Base-by-base conservation (phyloP, 1,139 yeast genomes). In the Nadsonia starkeyi-henricii region DNA sequence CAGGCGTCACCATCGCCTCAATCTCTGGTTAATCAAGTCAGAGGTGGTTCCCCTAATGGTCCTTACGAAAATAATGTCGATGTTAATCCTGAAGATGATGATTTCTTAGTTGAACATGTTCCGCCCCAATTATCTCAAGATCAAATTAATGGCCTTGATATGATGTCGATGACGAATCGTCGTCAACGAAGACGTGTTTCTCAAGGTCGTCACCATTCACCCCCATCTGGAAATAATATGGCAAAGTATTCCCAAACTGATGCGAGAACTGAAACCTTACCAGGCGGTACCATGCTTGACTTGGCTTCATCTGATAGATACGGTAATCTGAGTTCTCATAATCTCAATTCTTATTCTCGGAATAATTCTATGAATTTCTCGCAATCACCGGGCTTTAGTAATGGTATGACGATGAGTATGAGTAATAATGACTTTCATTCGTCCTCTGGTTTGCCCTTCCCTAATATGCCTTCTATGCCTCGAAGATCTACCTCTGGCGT, bases 51-150 rank as follows among this genome's bases (percentile, higher is more conserved):
- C 4, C 39, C 39, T 15, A n/a, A n/a, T 13, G 39, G 39, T 8
- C 39, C 39, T 8, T 5, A n/a, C 4, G 39, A n/a, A 4, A 15
- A 8, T 15, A 69, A 58, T 12, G 67, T 55, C 19, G 68, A 58
- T 3, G 65, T 58, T 9, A 68, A 57, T 9, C 66, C 57, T 12
- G 68, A 57, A 12, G 69, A 58, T 9, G 67, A 55, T 2, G 67
- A 59, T 7, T 52, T 51, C 12, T 41, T 50, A 13, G 19, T 52
- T 19, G 53, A 45, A 19, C 49, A 53, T 30, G 56, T 15, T 33
- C 39, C 39, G 17, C 39, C 39, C 4, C 39, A 8, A 15, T 15
- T 33, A 33, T 13, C 39, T 4, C 39, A 12, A 33, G 39, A 13
- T 33, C 39, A 33, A 33, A 33, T 33, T 33, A n/a, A 33, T 4